These are phyloP conservation scores for Fennellomyces sp. DNA, from an alignment of 371 early-diverging fungal genomes.

Conservation along the genomic window DNA sequence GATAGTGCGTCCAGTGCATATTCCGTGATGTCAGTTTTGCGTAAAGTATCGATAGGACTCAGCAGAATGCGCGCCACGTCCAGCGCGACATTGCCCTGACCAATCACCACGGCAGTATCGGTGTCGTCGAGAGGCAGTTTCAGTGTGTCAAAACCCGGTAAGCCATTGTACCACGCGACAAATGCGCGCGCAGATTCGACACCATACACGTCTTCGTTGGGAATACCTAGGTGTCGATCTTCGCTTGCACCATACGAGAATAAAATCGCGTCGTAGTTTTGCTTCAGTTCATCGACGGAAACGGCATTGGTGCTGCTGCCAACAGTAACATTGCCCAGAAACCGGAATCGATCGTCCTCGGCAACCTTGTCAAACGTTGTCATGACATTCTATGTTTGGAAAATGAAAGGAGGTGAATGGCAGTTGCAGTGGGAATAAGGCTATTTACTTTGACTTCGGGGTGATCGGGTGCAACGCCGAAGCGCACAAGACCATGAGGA, in stretches of 20 bases:
- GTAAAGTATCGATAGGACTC: constrained; percentile 71
- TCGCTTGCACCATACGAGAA: constrained; percentile 88
- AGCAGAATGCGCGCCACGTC: constrained; percentile 93
- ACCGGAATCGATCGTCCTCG: constrained; percentile 70
- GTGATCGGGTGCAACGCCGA: constrained; percentile 99
- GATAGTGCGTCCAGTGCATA: constrained; percentile 74
- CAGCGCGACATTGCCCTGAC: constrained; percentile 96
- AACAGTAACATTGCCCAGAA: constrained; percentile 79
- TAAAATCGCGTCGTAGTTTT: constrained; percentile 79
- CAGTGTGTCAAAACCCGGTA: constrained; percentile 68
- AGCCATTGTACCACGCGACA: constrained; percentile 96
- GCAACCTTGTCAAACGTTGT: constrained; percentile 85
- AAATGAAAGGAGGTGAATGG: constrained; percentile 4
- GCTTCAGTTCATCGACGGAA: constrained; percentile 58
- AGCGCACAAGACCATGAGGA: constrained; percentile 93
- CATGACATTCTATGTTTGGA: constrained; percentile 68
- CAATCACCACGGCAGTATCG: constrained; percentile 85
- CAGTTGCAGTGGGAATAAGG: background rate
- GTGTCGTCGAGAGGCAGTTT: constrained; percentile 61
- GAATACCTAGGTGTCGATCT: constrained; percentile 75
- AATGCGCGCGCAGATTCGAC: constrained; percentile 85
- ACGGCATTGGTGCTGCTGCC: constrained; percentile 48
- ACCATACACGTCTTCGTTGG: constrained; percentile 63
- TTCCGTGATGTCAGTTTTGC: constrained; percentile 87
- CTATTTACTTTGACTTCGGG: constrained; percentile 90